Evolutionary conservation across 192 early-diverging fungal species (phyloP), one percentile per base, ranked within the genome.

Genomic region (Backusella tuberculispora): DNA sequence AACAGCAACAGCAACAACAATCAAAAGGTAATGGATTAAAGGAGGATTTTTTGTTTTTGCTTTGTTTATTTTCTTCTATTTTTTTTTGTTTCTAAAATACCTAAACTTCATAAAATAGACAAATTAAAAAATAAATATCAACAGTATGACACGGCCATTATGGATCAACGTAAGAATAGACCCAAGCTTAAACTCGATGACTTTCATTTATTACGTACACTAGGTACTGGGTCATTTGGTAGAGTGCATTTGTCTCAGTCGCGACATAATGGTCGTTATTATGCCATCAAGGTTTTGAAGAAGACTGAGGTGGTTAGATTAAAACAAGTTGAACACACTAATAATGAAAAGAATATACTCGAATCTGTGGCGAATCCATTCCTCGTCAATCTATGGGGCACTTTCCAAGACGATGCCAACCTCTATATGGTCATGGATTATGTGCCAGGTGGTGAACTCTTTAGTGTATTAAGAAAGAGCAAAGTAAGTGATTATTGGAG

Each of bases 371-470:
- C 89, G 83, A 94, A 80, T 82, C 96, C 96, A 37, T 97, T 95
- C 74, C 82, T 98, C 46, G 94, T 98, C 75, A 85, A 88, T 74
- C 88, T 99, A 81, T 89, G 97, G 84, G 94, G 95, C 2, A 97
- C 94, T 6, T 97, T 96, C 78, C 96, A 99, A 88, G 97, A 99
- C 81, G 88, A 87, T 46, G 83, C 87, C 50, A 97, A 96, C 80
- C 81, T 99, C 74, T 98, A 97, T 81, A 94, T 99, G 82, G 94
- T 97, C 17, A 89, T 98, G 89, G 96, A 98, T 81, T 99, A 96
- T 85, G 92, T 98, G 14, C 91, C 92, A 48, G 97, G 97, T 76
- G 97, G 96, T 64, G 95, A 99, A 86, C 85, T 99, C 77, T 92
- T 93, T 82, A 87, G 91, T 72, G 85, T 93, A 66, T 68, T 93